Base-by-base conservation (phyloP, 2,329 filamentous ascomycete species). In the Eutypa lata region DNA sequence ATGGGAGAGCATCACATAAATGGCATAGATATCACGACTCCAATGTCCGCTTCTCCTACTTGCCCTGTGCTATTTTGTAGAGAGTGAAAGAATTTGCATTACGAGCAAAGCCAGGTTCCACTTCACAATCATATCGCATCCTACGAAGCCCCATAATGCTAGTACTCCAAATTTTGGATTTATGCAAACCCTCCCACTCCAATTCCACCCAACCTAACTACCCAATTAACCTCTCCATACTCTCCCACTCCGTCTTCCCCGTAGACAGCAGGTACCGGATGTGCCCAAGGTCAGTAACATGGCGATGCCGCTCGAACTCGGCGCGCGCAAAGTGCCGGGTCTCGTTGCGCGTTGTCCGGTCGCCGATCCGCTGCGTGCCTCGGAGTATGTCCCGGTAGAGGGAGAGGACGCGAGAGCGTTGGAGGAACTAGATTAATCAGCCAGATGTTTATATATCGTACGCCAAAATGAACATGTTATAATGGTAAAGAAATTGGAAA, bases 181-280 rank as follows among this genome's bases (percentile, higher is more conserved):
- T n/a, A n/a, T n/a, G n/a, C n/a, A n/a, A n/a, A 18, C 28, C 16
- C 14, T 6, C 19, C 40, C 18, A 24, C 14, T 46, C n/a, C 13
- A 2, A 3, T 19, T 16, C 7, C 26, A 4, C 18, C n/a, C 52
- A 57, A 81, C 65, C n/a, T n/a, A 78, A 63, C 42, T 77, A 75
- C 53, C 72, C 69, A 65, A 83, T 78, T 69, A 80, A 81, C 59
- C 78, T 72, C 69, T 79, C 81, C 78, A 86, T 84, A 50, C 68
- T 75, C 61, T 87, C 81, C 83, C 83, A 87, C 64, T 87, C 79
- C 24, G 82, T 83, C 71, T 84, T 86, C 50, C 84, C 84, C 3
- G 79, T 86, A 10, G 83, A 85, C 53, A 86, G 67, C 37, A 87
- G 75, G 65, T 86, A 87, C 53, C 80, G 76, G 58, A 86, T 82